Percentiles rank a stretch among this genome's conserved stretches.
Evolutionary conservation across 2,329 filamentous ascomycete species (phyloP).

Genomic region (Didymella lethalis): DNA sequence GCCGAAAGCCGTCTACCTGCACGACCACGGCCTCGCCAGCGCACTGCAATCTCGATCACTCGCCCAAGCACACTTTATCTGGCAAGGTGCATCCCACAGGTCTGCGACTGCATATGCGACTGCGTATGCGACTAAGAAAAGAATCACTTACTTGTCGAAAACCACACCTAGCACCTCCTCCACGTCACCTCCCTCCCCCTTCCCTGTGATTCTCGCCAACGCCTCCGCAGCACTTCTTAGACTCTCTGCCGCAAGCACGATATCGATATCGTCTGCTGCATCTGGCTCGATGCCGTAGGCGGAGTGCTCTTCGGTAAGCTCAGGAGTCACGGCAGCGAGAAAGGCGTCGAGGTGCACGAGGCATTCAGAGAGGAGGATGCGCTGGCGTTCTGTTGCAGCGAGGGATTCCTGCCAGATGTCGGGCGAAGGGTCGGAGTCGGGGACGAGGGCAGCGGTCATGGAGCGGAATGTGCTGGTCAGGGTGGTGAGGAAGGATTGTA

Average conservation of each 20-base stretch:
- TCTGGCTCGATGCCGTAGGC: conserved; percentile 11
- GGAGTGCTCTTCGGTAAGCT: conserved; percentile 13
- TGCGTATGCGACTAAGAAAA: background rate
- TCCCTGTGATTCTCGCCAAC: conserved; percentile 82
- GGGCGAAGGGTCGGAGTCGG: conserved; percentile 61
- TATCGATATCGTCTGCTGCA: conserved; percentile 63
- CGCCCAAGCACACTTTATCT: too few species aligned
- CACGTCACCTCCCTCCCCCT: conserved; percentile 84
- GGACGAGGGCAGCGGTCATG: conserved; percentile 68
- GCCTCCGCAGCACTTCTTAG: conserved; percentile 64
- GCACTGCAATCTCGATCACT: too few species aligned
- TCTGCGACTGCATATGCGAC: too few species aligned
- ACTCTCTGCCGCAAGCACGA: conserved; percentile 90
- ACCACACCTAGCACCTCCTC: conserved; percentile 96
- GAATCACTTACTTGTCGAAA: conserved; percentile 84
- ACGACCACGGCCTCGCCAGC: background rate
- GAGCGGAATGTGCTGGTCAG: conserved; percentile 72
- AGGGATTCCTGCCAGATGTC: conserved; percentile 81
- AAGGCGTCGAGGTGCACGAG: conserved; percentile 76
- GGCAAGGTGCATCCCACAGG: too few species aligned
- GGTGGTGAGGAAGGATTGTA: conserved; percentile 72
- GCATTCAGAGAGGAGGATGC: conserved; percentile 79
- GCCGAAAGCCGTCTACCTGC: background rate
- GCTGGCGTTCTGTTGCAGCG: conserved; percentile 89
- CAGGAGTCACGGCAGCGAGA: conserved; percentile 62